Evolutionary conservation across 2,329 filamentous ascomycete genomes (phyloP).

Genomic region (Ophiostoma sp.): DNA sequence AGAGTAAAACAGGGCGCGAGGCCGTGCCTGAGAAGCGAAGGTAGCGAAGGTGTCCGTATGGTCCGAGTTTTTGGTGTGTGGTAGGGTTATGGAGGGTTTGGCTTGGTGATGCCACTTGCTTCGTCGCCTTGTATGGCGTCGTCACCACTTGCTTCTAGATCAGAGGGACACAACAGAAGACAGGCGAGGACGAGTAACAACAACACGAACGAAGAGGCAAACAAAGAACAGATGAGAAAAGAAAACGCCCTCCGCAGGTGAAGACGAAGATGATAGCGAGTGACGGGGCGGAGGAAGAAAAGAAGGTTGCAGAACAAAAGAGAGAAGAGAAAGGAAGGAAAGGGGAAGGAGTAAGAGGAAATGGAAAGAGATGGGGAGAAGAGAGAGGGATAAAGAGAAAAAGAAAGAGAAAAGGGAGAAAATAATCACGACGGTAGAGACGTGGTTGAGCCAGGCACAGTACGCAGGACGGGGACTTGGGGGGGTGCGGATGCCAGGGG

Average conservation of each 20-base stretch:
- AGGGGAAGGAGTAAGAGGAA: conserved; percentile 29
- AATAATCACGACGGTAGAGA: neutral
- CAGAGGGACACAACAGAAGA: conserved; percentile 11
- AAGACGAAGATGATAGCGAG: conserved; percentile 18
- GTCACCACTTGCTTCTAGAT: conserved; percentile 4
- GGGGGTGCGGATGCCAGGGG: conserved; percentile 12
- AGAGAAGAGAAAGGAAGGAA: neutral
- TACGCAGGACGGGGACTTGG: neutral
- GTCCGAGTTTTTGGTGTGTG: neutral
- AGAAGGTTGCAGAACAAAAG: conserved; percentile 16
- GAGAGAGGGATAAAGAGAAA: conserved; percentile 30
- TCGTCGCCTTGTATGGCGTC: conserved; percentile 6
- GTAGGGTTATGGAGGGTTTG: neutral
- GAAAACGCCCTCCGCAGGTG: conserved; percentile 21
- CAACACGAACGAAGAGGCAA: conserved; percentile 4
- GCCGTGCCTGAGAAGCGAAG: neutral
- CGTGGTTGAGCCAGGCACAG: neutral
- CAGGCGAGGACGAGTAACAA: conserved; percentile 1
- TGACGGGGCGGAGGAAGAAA: conserved; percentile 21
- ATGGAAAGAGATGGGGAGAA: conserved; percentile 31
- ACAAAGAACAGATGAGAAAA: conserved; percentile 9
- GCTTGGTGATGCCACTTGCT: conserved; percentile 4
- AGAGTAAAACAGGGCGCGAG: neutral
- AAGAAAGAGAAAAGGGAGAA: conserved; percentile 22
- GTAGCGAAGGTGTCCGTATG: conserved; percentile 7